phyloP scores from a whole-genome alignment of 495 filamentous ascomycete species.

The Gamarada debralockiae region DNA sequence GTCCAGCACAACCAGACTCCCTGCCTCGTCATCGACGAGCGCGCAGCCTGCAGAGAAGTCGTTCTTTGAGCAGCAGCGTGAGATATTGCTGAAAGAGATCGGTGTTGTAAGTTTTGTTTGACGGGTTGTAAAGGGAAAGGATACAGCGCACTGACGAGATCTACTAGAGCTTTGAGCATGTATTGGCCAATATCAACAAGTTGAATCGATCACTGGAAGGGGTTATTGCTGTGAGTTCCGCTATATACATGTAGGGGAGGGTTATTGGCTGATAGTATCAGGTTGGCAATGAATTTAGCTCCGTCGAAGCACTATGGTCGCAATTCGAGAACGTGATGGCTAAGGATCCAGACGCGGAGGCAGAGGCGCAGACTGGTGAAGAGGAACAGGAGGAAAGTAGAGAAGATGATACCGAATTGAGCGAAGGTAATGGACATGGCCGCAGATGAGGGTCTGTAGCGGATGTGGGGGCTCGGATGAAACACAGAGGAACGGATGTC shows the following conservation, averaged over 20 bases:
- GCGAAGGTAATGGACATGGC: conserved; percentile 11
- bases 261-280: conserved; percentile 26
- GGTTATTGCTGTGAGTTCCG: conserved; percentile 69
- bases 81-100: conserved; percentile 72
- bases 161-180: conserved; percentile 83
- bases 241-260: background rate
- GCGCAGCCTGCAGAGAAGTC: conserved; percentile 17
- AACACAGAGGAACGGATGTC: too few relatives aligned
- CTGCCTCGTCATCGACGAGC: conserved; percentile 13
- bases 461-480: too few relatives aligned
- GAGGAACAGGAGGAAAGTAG: conserved; percentile 15
- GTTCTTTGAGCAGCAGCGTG: conserved; percentile 78
- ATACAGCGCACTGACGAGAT: background rate
- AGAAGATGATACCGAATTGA: conserved; percentile 22
- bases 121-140: background rate
- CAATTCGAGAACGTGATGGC: conserved; percentile 97
- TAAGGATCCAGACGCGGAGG: conserved; percentile 54
- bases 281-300: conserved; percentile 97
- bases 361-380: conserved; percentile 33
- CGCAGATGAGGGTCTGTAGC: conserved; percentile 5
- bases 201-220: conserved; percentile 90
- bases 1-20: conserved; percentile 6
- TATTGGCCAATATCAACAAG: conserved; percentile 94
- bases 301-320: conserved; percentile 93
- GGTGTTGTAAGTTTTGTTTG: conserved; percentile 53